Evolutionary conservation across 345 rosid species (phyloP).

Genomic region (Populus pruinosa): DNA sequence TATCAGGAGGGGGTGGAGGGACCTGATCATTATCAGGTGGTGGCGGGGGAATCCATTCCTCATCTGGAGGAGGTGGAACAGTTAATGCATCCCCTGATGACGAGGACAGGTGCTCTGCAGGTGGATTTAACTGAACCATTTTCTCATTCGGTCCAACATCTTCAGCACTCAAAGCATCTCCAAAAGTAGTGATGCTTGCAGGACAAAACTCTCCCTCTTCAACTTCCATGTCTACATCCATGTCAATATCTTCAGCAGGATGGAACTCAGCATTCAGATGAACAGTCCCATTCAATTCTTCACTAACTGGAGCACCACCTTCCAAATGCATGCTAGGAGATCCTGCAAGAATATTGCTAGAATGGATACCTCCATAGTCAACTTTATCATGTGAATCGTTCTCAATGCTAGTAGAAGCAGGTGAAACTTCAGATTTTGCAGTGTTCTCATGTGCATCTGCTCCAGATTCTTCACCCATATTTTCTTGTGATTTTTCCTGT

Average conservation of each 20-base stretch:
- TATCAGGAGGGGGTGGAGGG: slow-evolving; percentile 87
- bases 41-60: slow-evolving; percentile 92
- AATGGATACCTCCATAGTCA: not conserved
- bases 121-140: slow-evolving; percentile 26
- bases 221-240: slow-evolving; percentile 99
- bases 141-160: slow-evolving; percentile 32
- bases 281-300: slow-evolving; percentile 26
- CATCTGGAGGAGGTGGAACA: slow-evolving; percentile 66
- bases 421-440: slow-evolving; percentile 25
- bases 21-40: slow-evolving; percentile 75
- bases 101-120: slow-evolving; percentile 27
- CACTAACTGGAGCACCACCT: slow-evolving; percentile 27
- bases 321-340: slow-evolving; percentile 34
- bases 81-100: slow-evolving; percentile 24
- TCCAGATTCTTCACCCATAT: slow-evolving; percentile 30
- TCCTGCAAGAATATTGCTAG: slow-evolving; percentile 21
- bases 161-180: slow-evolving; percentile 27
- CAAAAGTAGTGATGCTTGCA: slow-evolving; percentile 9
- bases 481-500: slow-evolving; percentile 25
- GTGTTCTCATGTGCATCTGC: slow-evolving; percentile 27
- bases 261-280: slow-evolving; percentile 24
- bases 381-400: slow-evolving; percentile 19
- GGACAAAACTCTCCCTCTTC: slow-evolving; percentile 48
- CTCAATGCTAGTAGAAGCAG: slow-evolving; percentile 23
- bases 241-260: slow-evolving; percentile 68